Percentiles rank a stretch among this genome's conserved stretches.
These are phyloP conservation scores for Picea glauca DNA, from an alignment of 75 land plant genomes.

Conservation along the genomic window DNA sequence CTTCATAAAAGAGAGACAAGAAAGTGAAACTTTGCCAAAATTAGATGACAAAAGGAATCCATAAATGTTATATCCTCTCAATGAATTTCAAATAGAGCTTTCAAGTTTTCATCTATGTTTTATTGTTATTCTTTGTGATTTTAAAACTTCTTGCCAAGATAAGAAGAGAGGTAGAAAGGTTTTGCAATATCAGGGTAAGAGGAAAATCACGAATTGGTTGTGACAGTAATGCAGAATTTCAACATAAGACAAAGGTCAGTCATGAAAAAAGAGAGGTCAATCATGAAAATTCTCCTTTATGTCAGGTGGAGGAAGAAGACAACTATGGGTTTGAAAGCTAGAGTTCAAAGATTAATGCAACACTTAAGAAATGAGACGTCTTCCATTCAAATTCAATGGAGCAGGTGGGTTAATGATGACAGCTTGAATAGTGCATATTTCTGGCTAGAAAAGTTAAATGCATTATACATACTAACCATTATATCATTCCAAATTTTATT, in stretches of 20 bases:
- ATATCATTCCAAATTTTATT: too few species aligned
- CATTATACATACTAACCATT: background rate
- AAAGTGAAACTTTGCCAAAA: background rate
- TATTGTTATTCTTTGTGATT: background rate
- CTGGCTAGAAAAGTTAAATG: background rate
- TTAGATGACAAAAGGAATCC: background rate
- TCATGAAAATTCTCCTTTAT: background rate
- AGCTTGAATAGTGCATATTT: background rate
- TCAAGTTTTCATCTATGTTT: background rate
- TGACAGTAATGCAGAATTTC: background rate
- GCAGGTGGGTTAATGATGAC: background rate
- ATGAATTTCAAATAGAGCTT: background rate
- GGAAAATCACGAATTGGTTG: background rate
- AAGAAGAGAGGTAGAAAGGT: constrained; percentile 2
- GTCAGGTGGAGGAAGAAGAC: background rate
- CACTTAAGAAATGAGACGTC: background rate
- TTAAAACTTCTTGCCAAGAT: background rate
- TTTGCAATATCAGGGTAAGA: background rate
- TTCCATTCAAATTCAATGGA: background rate
- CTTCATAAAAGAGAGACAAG: background rate
- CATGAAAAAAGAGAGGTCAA: background rate
- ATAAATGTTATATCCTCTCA: background rate
- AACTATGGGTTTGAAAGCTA: background rate
- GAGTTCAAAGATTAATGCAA: constrained; percentile 5
- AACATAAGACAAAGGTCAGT: background rate